phyloP scores from a whole-genome alignment of 768 basidiomycete genomes.

The Mycena rebaudengoi region DNA sequence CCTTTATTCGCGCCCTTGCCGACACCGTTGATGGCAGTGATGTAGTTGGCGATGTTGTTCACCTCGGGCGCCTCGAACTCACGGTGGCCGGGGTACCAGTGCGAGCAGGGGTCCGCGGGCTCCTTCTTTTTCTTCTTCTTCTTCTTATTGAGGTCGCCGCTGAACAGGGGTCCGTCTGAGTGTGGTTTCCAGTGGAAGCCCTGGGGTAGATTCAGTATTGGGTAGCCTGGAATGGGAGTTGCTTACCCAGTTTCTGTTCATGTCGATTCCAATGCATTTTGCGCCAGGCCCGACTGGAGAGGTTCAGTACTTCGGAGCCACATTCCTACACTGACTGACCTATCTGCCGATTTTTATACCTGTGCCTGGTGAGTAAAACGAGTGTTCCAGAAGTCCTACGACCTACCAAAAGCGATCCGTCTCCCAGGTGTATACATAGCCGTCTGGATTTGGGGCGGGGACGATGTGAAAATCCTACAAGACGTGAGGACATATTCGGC shows the following conservation, averaged over 20 bases:
- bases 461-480: conserved; percentile 69
- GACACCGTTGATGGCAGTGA: conserved; percentile 48
- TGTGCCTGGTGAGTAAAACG: conserved; percentile 25
- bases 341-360: conserved; percentile 77
- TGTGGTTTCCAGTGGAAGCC: conserved; percentile 74
- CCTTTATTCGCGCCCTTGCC: conserved; percentile 22
- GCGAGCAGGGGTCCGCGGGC: conserved; percentile 67
- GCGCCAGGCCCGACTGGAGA: conserved; percentile 53
- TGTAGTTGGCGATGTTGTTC: conserved; percentile 76
- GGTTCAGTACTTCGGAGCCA: too few species aligned
- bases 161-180: conserved; percentile 29
- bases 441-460: conserved; percentile 74
- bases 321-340: too few species aligned
- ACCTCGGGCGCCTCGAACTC: conserved; percentile 83
- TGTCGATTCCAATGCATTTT: conserved; percentile 76
- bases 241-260: conserved; percentile 79
- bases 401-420: conserved; percentile 69
- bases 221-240: not conserved
- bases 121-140: conserved; percentile 31
- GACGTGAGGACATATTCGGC: conserved; percentile 4
- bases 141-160: conserved; percentile 17
- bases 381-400: not conserved
- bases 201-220: too few species aligned
- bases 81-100: conserved; percentile 78
- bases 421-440: conserved; percentile 80